Evolutionary conservation across 345 rosid species (phyloP).

Genomic region (Barbarea vulgaris): DNA sequence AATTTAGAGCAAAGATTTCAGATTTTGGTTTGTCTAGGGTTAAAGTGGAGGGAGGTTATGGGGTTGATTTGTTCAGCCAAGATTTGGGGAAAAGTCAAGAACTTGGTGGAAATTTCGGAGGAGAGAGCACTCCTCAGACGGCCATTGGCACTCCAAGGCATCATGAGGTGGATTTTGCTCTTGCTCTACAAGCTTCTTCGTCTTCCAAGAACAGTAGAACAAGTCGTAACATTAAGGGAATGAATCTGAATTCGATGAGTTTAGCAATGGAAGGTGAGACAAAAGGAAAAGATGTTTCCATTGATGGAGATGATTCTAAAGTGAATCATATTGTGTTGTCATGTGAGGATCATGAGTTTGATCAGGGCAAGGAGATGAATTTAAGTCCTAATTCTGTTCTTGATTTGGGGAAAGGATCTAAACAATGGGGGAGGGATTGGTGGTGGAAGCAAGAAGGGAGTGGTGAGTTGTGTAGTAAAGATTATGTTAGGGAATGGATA

Average conservation of each 20-base stretch:
- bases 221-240: conserved; percentile 54
- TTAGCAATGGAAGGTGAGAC: conserved; percentile 54
- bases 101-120: conserved; percentile 67
- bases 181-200: conserved; percentile 92
- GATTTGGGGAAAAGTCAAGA: conserved; percentile 86
- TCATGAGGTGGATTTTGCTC: conserved; percentile 87
- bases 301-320: conserved; percentile 60
- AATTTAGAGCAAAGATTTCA: conserved; percentile 79
- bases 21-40: conserved; percentile 95
- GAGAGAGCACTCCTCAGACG: conserved; percentile 49
- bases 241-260: conserved; percentile 57
- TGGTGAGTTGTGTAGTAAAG: conserved; percentile 90
- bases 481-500: conserved; percentile 97
- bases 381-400: conserved; percentile 46
- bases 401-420: conserved; percentile 49
- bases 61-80: conserved; percentile 82
- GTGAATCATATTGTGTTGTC: conserved; percentile 11
- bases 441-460: conserved; percentile 99
- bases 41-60: conserved; percentile 79
- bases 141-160: conserved; percentile 54
- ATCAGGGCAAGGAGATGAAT: conserved; percentile 64
- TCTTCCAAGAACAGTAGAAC: conserved; percentile 74
- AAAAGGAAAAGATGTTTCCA: conserved; percentile 78
- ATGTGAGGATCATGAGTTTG: conserved; percentile 48
- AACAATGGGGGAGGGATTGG: conserved; percentile 99